A percentile compares a stretch with the other conserved stretches of the same genome.
These are phyloP conservation scores for Talaromyces sp. DNA, from an alignment of 2,329 filamentous ascomycete genomes.

Conservation along the genomic window DNA sequence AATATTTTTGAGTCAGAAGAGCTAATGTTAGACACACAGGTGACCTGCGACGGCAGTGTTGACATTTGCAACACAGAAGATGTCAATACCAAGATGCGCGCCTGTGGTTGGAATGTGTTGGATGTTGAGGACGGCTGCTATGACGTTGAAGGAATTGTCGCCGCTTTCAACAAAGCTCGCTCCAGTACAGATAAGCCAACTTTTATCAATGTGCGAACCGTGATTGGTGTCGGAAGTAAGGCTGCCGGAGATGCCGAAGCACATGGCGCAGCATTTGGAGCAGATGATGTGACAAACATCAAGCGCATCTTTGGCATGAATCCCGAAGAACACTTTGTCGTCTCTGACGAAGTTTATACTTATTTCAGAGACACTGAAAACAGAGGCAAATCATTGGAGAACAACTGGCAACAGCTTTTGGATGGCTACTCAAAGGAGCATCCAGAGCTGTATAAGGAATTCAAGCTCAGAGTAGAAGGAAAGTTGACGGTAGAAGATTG, in stretches of 20 bases:
- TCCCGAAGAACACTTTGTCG: slow-evolving; percentile 43
- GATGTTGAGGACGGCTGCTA: slow-evolving; percentile 50
- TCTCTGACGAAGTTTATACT: slow-evolving; percentile 42
- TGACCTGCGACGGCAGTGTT: slow-evolving; percentile 55
- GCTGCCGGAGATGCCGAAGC: slow-evolving; percentile 49
- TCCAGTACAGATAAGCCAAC: slow-evolving; percentile 44
- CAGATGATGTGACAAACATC: slow-evolving; percentile 50
- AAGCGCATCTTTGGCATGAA: slow-evolving; percentile 50
- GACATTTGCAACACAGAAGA: slow-evolving; percentile 54
- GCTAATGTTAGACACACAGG: slow-evolving; percentile 9
- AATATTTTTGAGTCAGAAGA: neutral
- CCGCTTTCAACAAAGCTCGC: slow-evolving; percentile 39
- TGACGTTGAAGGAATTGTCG: slow-evolving; percentile 45
- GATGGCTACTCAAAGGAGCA: slow-evolving; percentile 39
- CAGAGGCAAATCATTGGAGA: slow-evolving; percentile 44
- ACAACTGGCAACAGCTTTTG: slow-evolving; percentile 47
- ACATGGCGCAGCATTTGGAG: slow-evolving; percentile 55
- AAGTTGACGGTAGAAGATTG: slow-evolving; percentile 44
- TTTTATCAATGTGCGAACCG: slow-evolving; percentile 52
- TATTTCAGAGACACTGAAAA: slow-evolving; percentile 50
- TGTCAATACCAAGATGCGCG: slow-evolving; percentile 54
- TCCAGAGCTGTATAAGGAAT: slow-evolving; percentile 46
- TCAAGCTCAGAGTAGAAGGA: slow-evolving; percentile 45
- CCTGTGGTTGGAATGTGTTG: slow-evolving; percentile 53
- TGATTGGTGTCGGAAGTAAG: slow-evolving; percentile 46